phyloP scores from a whole-genome alignment of 805 yeast species.

The Starmerella sp. region DNA sequence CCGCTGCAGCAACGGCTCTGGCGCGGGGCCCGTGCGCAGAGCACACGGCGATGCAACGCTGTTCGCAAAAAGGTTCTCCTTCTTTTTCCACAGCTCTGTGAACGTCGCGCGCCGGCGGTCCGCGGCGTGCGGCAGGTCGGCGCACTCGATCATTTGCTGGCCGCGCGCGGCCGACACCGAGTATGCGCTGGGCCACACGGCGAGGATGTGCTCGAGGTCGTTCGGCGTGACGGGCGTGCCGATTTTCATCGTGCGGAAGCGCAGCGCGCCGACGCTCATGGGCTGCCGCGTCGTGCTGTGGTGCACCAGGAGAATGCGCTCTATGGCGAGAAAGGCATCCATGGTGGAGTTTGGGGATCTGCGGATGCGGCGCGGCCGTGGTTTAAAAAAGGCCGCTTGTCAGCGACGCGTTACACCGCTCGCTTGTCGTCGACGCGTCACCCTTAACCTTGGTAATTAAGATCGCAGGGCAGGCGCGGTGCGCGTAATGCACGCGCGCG shows the following conservation, averaged over 20 bases:
- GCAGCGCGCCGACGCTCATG: constrained; percentile 19
- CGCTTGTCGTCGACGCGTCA: constrained; percentile 1
- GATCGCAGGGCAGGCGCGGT: neutral
- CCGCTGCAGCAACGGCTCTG: neutral
- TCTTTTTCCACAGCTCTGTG: constrained; percentile 4
- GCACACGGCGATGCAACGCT: neutral
- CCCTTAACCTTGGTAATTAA: neutral
- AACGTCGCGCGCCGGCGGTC: constrained; percentile 6
- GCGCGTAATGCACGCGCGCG: neutral
- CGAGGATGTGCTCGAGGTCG: constrained; percentile 20
- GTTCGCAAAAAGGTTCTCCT: constrained; percentile 5
- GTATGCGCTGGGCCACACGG: constrained; percentile 24
- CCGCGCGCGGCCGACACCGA: constrained; percentile 9
- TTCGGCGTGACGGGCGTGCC: constrained; percentile 17
- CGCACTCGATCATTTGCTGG: constrained; percentile 9
- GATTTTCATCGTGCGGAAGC: constrained; percentile 17
- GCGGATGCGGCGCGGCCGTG: too few relatives aligned
- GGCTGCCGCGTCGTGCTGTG: constrained; percentile 21
- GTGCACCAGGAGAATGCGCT: constrained; percentile 20
- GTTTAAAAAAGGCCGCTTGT: neutral
- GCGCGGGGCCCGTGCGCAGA: neutral
- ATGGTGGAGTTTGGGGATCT: neutral
- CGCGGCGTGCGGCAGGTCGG: constrained; percentile 11
- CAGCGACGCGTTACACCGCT: neutral
- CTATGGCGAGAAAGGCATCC: constrained; percentile 22